Base-by-base conservation (phyloP, 192 early-diverging fungal genomes). In the Coemansia reversa region DNA sequence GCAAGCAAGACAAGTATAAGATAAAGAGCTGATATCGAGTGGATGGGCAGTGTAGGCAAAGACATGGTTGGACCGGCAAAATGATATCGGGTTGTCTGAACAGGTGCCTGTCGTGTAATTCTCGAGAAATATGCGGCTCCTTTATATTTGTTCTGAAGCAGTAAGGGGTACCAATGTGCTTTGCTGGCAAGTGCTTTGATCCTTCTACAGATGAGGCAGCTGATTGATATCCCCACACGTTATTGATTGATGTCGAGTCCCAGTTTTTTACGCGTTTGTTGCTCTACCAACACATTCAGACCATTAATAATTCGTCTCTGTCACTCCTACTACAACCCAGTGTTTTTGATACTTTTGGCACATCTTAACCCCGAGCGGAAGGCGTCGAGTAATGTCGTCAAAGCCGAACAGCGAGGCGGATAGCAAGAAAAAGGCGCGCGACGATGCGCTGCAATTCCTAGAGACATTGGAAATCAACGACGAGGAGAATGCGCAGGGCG, bases 361-460 rank as follows among this genome's bases (percentile, higher is more conserved):
- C 3, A 45, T 16, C 9, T 39, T 16, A n/a, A 1, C 53, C 30
- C 28, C 16, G 23, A 25, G 53, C 18, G 18, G 23, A 55, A 27
- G 27, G 28, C 11, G 28, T n/a, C 1, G 28, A 18, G 23, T 25
- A 65, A 79, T 79, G 77, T 51, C 77, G 16, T 60, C 70, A 20
- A 70, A 69, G 50, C 49, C 55, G 1, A 67, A 54, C 60, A 53
- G 33, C 25, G 63, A 69, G 2, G 19, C 57, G 7, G 66, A 60
- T 39, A 62, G 30, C 58, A 80, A 80, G 51, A 75, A 75, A 57
- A 76, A 77, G 67, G 79, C 79, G 14, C 75, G 75, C 53, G 79
- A 82, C 48, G 79, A 76, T 47, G 79, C 72, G n/a, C 62, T 82
- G 60, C 63, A 76, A 47, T 82, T 82, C 54, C 75, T 82, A 11